Evolutionary conservation across 352 stramenopile species (phyloP), one percentile per base, ranked within the genome.

Genomic region (Globisporangium uncinulatum): DNA sequence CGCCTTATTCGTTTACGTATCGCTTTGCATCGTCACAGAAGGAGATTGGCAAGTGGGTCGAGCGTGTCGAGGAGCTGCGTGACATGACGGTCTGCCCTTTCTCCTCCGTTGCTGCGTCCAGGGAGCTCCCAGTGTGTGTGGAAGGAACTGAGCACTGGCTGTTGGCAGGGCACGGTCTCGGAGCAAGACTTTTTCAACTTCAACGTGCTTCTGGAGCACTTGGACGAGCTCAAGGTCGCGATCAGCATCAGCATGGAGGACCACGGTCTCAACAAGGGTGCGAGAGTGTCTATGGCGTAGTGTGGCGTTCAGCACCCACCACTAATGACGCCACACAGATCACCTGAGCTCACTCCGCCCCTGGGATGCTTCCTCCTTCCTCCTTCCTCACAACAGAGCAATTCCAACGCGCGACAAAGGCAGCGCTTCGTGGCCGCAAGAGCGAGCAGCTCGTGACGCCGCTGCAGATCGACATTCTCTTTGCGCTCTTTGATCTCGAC

Each of bases 131-230:
- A 42, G 24, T 21, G 15, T n/a, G 3, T 10, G 21, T n/a, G 13
- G 15, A 21, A n/a, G 20, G 13, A 37, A n/a, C 17, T 49, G n/a
- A 21, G 13, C 4, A 8, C 4, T 8, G 17, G 15, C 41, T 54
- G 17, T 8, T 6, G 4, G 6, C 51, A 93, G 83, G 83, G 84
- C 14, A 57, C 73, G 50, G 71, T 95, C 20, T 79, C 79, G 31
- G 81, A 92, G 51, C 53, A 92, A 61, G 83, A 95, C 48, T 95
- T 94, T 51, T 82, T 89, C 63, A 83, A 92, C 65, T 95, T 94
- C 43, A 87, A 73, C 42, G 70, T 78, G 15, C 86, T 95, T 42
- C 63, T 95, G 7, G 86, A 95, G 32, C 82, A 91, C 46, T 49
- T 95, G 43, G 83, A 94, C 45, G 83, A 92, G 43, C 64, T 95